These are phyloP conservation scores for Urostyla sp. DNA, from an alignment of 73 alveolate species.

Conservation along the genomic window DNA sequence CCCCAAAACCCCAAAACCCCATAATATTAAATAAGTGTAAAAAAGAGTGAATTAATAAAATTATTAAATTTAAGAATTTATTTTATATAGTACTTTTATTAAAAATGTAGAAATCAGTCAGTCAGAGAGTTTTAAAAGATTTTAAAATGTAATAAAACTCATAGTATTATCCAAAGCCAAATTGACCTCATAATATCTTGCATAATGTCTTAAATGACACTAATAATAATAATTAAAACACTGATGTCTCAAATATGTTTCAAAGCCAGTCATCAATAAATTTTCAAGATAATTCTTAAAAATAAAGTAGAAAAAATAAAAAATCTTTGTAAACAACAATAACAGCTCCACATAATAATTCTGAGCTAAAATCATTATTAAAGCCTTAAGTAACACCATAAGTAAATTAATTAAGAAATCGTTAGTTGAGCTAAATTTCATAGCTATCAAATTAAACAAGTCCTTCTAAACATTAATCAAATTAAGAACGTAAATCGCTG, in stretches of 20 bases:
- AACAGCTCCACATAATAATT: neutral
- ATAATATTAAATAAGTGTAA: no score
- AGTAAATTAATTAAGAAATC: no score
- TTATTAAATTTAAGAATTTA: neutral
- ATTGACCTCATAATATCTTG: neutral
- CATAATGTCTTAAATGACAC: neutral
- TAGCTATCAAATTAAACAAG: neutral
- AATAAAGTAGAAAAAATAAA: neutral
- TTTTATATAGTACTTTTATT: neutral
- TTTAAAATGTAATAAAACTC: slow-evolving; percentile 1
- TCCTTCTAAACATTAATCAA: neutral
- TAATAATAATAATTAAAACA: neutral
- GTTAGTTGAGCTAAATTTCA: neutral
- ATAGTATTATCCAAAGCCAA: slow-evolving; percentile 14
- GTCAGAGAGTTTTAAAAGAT: slow-evolving; percentile 24
- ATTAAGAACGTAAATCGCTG: no score
- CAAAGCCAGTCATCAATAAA: neutral
- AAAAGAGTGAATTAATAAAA: neutral
- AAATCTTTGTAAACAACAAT: neutral
- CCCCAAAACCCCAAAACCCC: no score
- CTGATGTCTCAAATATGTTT: neutral
- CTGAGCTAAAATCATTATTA: neutral
- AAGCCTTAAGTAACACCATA: no score
- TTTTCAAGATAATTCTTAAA: neutral
- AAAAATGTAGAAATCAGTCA: slow-evolving; percentile 16